Percentiles rank a stretch among this genome's conserved stretches.
phyloP scores from a whole-genome alignment of 2,329 filamentous ascomycete genomes.

The Microcyclosporella mali region DNA sequence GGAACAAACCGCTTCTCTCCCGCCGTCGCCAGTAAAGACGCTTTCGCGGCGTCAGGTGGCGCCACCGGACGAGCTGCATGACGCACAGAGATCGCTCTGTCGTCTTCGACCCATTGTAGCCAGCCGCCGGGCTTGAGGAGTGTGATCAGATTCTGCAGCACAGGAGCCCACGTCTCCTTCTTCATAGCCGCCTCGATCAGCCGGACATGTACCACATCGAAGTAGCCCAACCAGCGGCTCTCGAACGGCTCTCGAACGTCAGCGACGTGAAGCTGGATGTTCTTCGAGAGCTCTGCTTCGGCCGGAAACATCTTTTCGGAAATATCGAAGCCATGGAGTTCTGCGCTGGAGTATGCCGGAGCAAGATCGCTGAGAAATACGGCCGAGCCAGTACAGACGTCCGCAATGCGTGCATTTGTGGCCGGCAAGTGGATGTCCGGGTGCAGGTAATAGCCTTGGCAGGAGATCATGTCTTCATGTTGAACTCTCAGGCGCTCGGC shows the following conservation, averaged over 20 bases:
- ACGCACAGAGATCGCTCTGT: not conserved
- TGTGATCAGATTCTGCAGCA: conserved; percentile 7
- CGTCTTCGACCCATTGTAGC: conserved; percentile 8
- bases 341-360: not conserved
- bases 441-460: conserved; percentile 2
- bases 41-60: not conserved
- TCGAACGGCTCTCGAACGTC: conserved; percentile 6
- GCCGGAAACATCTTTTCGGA: conserved; percentile 8
- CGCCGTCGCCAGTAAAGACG: not conserved
- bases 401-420: conserved; percentile 5
- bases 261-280: conserved; percentile 6
- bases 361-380: conserved; percentile 5
- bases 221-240: conserved; percentile 3
- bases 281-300: not conserved
- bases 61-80: not conserved
- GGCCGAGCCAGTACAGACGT: conserved; percentile 6
- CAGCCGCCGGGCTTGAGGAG: conserved; percentile 13
- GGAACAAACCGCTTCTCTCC: not conserved
- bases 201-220: conserved; percentile 11
- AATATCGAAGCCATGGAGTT: conserved; percentile 10
- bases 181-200: conserved; percentile 9
- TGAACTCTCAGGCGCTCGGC: conserved; percentile 1
- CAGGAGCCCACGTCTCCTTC: conserved; percentile 6
- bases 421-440: not conserved
- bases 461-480: not conserved